phyloP scores from a whole-genome alignment of 768 basidiomycete genomes.

The Stropharia rugosoannulata region DNA sequence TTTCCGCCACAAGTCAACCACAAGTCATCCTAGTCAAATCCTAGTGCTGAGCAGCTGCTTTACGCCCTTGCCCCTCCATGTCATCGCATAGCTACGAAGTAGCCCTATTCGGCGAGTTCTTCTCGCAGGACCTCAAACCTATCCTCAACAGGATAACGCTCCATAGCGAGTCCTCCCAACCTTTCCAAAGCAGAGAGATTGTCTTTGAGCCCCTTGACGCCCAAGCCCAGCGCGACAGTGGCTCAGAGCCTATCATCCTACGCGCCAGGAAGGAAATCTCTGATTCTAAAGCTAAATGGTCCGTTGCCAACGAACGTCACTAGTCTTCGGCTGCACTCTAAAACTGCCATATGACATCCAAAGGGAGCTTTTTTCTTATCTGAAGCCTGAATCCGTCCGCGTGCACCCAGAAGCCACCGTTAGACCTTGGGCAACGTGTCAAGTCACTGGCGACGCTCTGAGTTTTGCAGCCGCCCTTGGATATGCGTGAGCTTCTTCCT shows the following conservation, averaged over 20 bases:
- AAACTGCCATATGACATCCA: slow-evolving; percentile 1
- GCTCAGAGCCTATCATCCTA: slow-evolving; percentile 65
- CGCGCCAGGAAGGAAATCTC: slow-evolving; percentile 75
- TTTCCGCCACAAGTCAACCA: no score
- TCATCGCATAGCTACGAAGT: slow-evolving; percentile 73
- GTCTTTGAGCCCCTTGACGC: slow-evolving; percentile 81
- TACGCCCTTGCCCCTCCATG: slow-evolving; percentile 28
- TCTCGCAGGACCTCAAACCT: slow-evolving; percentile 68
- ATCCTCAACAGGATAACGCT: slow-evolving; percentile 82
- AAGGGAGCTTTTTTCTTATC: slow-evolving; percentile 77
- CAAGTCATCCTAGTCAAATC: background rate
- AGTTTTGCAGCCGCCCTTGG: slow-evolving; percentile 81
- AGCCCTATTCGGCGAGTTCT: slow-evolving; percentile 82
- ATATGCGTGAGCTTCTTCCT: slow-evolving; percentile 50
- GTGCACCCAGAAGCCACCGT: slow-evolving; percentile 87
- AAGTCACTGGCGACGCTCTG: slow-evolving; percentile 77
- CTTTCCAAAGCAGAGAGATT: slow-evolving; percentile 74
- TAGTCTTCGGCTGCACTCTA: background rate
- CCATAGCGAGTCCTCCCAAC: slow-evolving; percentile 73
- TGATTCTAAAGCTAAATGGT: slow-evolving; percentile 68
- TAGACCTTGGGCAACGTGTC: slow-evolving; percentile 78
- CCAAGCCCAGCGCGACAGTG: slow-evolving; percentile 57
- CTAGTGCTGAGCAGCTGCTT: background rate
- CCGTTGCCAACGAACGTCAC: slow-evolving; percentile 14
- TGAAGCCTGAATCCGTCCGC: slow-evolving; percentile 82